Base-by-base conservation (phyloP, 805 yeast genomes). In the Danielia oregonensis region DNA sequence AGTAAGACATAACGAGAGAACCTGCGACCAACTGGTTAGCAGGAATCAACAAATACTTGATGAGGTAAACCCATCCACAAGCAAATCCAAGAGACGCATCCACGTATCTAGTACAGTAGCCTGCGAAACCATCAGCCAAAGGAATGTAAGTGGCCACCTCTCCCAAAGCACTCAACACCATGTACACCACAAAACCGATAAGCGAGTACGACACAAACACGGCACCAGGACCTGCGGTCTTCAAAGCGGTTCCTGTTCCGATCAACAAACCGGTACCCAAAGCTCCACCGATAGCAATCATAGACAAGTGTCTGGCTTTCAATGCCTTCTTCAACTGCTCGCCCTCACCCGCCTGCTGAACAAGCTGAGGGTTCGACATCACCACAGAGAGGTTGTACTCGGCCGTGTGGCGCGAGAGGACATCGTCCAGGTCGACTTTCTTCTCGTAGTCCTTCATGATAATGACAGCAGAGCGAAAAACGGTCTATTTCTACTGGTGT, bases 281-380 rank as follows among this genome's bases (percentile, higher is more conserved):
- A 6, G 91, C 85, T 46, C 93, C 91, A 46, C 93, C 94, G 45
- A 86, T 76, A 44, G 93, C 83, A 52, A 82, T 78, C 83, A 82
- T 78, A 36, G 78, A 70, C 43, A 79, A 69, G 51, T 81, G 87
- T 34, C 87, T 57, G 30, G 83, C 52, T 30, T 43, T 48, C 37
- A 47, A 34, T 7, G 41, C 33, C 18, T 65, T 66, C 38, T 67
- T 69, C 45, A 72, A 62, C 39, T 62, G 53, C 37, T 66, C 72
- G 5, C 76, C 76, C 21, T 66, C 72, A 8, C 52, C 54, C 10
- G 45, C 36, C 18, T 68, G 68, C 5, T 61, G 42, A 15, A 55
- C 44, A 19, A 55, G 42, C 18, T 49, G 49, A 2, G 76, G 76
- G 37, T 57, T 60, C n/a, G 76, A 70, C 54, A 61, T 60, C 13